Evolutionary conservation across 2,329 filamentous ascomycete genomes (phyloP), one percentile per base, ranked within the genome.

Genomic region (Penicillium sp.): DNA sequence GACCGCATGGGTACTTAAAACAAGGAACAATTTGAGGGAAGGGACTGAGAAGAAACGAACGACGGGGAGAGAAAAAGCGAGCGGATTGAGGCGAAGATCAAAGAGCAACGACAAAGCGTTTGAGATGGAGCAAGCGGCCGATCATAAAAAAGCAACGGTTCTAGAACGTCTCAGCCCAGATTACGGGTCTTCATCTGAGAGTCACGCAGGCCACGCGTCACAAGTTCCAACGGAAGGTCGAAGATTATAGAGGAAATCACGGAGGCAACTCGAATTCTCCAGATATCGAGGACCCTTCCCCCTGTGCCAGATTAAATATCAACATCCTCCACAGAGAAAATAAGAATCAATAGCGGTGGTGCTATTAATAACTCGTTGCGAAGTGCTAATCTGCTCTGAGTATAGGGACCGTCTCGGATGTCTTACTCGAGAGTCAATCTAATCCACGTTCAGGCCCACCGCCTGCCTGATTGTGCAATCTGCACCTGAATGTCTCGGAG

Each of bases 1-100:
- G 41, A 58, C 59, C 54, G 63, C 67, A 68, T 69, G 62, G 63
- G 63, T 58, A 35, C 35, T 41, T 26, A 26, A 4, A 26, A 26
- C 26, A 5, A 49, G 7, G 15, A 45, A 26, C 38, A 30, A 48
- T 9, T 23, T 35, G 35, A n/a, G 13, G 23, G 41, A 26, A 49
- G 35, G 46, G 41, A 56, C 17, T 19, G 51, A 64, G 66, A 63
- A 63, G 59, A 51, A 49, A 58, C 45, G 38, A 49, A 51, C 31
- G 63, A 56, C 58, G 63, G 46, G 60, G 61, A 64, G 49, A 53
- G 51, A 54, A 31, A 51, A 21, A 55, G 48, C 35, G 19, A 48
- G 47, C 13, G 38, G 29, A 11, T n/a, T 23, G 38, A 49, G 29
- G 23, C 30, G 51, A 23, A 47, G n/a, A 47, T 45, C 15, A 44